A percentile compares a stretch with the other conserved stretches of the same genome.
These are phyloP conservation scores for Phytophthora podocarpi DNA, from an alignment of 352 stramenopile genomes.

Conservation along the genomic window DNA sequence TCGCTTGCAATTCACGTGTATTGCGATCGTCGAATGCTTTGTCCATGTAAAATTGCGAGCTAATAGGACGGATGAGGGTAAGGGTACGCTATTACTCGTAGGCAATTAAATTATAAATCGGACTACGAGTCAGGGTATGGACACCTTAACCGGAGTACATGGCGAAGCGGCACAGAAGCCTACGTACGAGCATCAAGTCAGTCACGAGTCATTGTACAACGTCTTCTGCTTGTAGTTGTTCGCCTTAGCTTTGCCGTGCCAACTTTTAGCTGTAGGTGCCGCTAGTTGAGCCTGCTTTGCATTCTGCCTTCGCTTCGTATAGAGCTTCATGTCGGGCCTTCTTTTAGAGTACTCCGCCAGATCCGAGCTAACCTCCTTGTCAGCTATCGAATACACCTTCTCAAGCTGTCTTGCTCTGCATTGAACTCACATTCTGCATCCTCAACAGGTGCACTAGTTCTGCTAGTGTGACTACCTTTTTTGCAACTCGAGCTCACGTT, in stretches of 20 bases:
- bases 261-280: neutral
- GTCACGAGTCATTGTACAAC: too few species aligned
- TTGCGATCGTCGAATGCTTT: too few species aligned
- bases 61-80: too few species aligned
- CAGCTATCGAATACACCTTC: neutral
- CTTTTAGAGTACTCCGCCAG: constrained; percentile 5
- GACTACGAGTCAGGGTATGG: too few species aligned
- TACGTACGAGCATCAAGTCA: too few species aligned
- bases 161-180: too few species aligned
- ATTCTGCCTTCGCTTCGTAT: constrained; percentile 5
- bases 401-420: constrained; percentile 3
- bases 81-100: too few species aligned
- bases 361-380: neutral
- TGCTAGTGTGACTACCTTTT: constrained; percentile 2
- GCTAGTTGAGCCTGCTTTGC: constrained; percentile 1
- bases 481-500: neutral
- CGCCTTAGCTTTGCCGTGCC: neutral
- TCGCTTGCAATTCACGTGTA: too few species aligned
- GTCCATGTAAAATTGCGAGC: too few species aligned
- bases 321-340: constrained; percentile 2
- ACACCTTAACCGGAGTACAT: too few species aligned
- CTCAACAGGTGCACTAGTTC: neutral
- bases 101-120: too few species aligned
- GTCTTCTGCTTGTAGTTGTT: constrained; percentile 9
- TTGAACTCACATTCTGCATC: constrained; percentile 11